These are phyloP conservation scores for Coniferiporia weirii DNA, from an alignment of 1,284 basidiomycete genomes.

Conservation along the genomic window DNA sequence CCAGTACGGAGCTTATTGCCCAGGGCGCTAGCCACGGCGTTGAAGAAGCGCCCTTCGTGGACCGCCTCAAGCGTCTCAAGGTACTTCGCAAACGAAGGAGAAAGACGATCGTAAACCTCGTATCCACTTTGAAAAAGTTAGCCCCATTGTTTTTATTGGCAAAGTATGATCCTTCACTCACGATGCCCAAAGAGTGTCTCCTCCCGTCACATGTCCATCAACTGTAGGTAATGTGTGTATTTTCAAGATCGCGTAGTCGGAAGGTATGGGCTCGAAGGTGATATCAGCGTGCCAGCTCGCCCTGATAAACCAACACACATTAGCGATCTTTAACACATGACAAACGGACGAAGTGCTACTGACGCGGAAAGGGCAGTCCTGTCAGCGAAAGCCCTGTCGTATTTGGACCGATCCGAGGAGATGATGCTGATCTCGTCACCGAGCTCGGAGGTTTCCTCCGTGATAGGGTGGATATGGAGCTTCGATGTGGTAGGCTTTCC, in stretches of 20 bases:
- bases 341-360: not conserved
- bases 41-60: conserved; percentile 51
- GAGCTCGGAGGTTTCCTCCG: conserved; percentile 45
- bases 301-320: conserved; percentile 29
- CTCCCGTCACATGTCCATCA: conserved; percentile 26
- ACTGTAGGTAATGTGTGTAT: conserved; percentile 50
- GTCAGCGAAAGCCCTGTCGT: not conserved
- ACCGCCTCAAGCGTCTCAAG: conserved; percentile 56
- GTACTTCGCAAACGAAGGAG: conserved; percentile 49
- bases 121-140: conserved; percentile 37
- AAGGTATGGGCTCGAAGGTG: conserved; percentile 64
- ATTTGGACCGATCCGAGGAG: conserved; percentile 32
- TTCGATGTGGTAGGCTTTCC: conserved; percentile 50
- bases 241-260: conserved; percentile 50
- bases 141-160: not conserved
- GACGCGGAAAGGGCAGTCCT: conserved; percentile 2
- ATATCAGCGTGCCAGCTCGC: conserved; percentile 58
- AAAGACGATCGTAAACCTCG: conserved; percentile 60
- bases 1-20: conserved; percentile 20
- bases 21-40: conserved; percentile 29
- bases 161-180: not conserved
- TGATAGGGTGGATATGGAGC: conserved; percentile 64
- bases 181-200: conserved; percentile 38
- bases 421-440: conserved; percentile 47
- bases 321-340: not conserved